phyloP scores from a whole-genome alignment of 306 rosid species.

The Dicorynia guianensis region DNA sequence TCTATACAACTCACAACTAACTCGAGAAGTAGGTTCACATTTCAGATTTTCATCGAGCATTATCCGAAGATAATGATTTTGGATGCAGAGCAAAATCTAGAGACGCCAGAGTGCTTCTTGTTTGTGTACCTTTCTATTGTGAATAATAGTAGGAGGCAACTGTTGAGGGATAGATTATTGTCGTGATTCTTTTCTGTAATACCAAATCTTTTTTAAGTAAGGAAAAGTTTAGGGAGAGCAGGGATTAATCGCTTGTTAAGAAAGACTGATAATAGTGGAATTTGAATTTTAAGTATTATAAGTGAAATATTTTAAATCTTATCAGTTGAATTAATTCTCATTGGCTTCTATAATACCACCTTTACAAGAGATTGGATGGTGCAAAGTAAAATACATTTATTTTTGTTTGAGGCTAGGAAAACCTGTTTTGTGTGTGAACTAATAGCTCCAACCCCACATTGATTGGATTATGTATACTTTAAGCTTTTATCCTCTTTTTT shows the following conservation, averaged over 20 bases:
- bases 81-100: neutral
- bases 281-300: no score
- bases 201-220: no score
- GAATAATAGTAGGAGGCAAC: neutral
- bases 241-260: no score
- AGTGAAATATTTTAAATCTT: no score
- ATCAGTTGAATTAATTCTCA: no score
- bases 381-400: neutral
- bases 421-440: neutral
- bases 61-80: neutral
- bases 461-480: neutral
- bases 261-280: no score
- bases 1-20: neutral
- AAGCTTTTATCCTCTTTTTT: neutral
- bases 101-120: neutral
- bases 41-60: neutral
- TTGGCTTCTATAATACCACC: neutral
- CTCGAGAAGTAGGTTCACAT: neutral
- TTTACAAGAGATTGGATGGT: neutral
- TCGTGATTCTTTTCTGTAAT: neutral
- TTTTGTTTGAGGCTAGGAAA: neutral
- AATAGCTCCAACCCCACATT: neutral
- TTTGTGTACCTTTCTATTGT: neutral
- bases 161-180: no score
- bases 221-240: no score